phyloP scores from a whole-genome alignment of 331 rosid species.

The Rosa hybrid region DNA sequence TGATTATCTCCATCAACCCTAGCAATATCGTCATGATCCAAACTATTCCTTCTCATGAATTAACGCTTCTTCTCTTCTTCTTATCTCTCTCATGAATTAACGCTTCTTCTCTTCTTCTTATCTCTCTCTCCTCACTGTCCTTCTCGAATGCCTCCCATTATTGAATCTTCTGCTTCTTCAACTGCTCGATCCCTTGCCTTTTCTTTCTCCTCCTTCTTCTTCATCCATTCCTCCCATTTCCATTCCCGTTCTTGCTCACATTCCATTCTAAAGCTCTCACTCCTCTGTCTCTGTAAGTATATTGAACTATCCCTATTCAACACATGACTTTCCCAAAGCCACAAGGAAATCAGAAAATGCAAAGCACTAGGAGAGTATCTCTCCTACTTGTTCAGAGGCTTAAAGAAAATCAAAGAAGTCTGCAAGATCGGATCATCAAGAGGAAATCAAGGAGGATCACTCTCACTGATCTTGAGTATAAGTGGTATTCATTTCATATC shows the following conservation, averaged over 20 bases:
- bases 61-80: not conserved
- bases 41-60: slow-evolving; percentile 63
- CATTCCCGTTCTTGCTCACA: slow-evolving; percentile 65
- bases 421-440: too few species aligned
- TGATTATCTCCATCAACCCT: slow-evolving; percentile 95
- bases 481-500: too few species aligned
- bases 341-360: too few species aligned
- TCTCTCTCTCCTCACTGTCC: slow-evolving; percentile 75
- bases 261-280: not conserved
- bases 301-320: too few species aligned
- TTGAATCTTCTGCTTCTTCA: slow-evolving; percentile 70
- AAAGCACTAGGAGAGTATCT: too few species aligned
- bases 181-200: slow-evolving; percentile 47
- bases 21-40: slow-evolving; percentile 68
- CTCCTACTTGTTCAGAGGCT: too few species aligned
- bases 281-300: slow-evolving; percentile 45
- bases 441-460: too few species aligned
- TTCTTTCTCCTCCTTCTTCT: slow-evolving; percentile 57
- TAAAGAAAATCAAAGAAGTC: too few species aligned
- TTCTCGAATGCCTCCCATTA: slow-evolving; percentile 78
- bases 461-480: too few species aligned
- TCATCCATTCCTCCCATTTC: slow-evolving; percentile 67
- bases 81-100: slow-evolving; percentile 1
- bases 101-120: slow-evolving; percentile 79
- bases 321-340: too few species aligned